Conservation (phyloP, 208 protist genomes). For the Hexamita inflata region DNA sequence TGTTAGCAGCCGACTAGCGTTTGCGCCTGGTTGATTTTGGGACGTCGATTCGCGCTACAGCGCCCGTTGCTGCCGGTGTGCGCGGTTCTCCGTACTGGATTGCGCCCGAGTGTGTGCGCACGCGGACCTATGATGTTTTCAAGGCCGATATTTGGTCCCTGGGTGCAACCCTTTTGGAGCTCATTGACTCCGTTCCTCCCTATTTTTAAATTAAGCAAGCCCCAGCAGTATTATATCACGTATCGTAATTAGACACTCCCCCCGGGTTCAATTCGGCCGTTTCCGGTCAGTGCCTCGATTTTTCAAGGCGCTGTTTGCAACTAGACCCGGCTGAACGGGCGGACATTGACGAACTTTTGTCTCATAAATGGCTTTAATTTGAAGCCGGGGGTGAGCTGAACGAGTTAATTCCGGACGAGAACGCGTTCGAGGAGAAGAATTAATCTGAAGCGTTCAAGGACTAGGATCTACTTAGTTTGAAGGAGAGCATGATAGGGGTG, state of each 20-base stretch:
- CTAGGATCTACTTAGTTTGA: too few relatives aligned
- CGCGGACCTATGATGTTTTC: slow-evolving; percentile 13
- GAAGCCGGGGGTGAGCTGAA: too few relatives aligned
- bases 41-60: not conserved
- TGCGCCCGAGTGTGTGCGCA: slow-evolving; percentile 18
- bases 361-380: slow-evolving; percentile 27
- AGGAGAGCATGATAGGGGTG: too few relatives aligned
- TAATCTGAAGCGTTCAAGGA: too few relatives aligned
- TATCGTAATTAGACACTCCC: slow-evolving; percentile 33
- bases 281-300: slow-evolving; percentile 28
- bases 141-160: slow-evolving; percentile 35
- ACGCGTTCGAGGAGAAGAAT: too few relatives aligned
- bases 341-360: slow-evolving; percentile 34
- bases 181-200: slow-evolving; percentile 53
- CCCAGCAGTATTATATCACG: slow-evolving; percentile 40
- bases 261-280: slow-evolving; percentile 29
- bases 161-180: slow-evolving; percentile 15
- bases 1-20: not conserved
- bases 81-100: slow-evolving; percentile 31
- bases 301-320: slow-evolving; percentile 29
- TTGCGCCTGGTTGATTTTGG: slow-evolving; percentile 7
- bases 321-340: slow-evolving; percentile 36
- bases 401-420: too few relatives aligned
- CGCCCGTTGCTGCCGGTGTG: not conserved
- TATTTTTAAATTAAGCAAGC: slow-evolving; percentile 41